Percentiles rank a stretch among this genome's conserved stretches.
phyloP scores from a whole-genome alignment of 1,284 basidiomycete genomes.

The Pseudozyma pruni region DNA sequence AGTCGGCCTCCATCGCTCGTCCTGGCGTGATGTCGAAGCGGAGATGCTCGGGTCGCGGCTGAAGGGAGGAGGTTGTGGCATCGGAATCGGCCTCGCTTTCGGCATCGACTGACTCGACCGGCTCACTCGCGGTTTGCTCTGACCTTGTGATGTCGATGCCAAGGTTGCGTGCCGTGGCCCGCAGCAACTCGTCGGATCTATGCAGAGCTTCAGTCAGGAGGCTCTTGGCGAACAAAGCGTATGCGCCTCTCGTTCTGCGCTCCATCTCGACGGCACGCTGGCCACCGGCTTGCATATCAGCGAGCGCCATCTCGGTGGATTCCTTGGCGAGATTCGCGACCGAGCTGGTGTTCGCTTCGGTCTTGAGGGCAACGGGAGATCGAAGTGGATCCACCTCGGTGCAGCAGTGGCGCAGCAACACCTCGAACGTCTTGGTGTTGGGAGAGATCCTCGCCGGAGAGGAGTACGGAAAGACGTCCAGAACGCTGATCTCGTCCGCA shows the following conservation, averaged over 20 bases:
- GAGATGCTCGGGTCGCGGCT: constrained; percentile 15
- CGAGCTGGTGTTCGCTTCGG: constrained; percentile 23
- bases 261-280: constrained; percentile 40
- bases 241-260: constrained; percentile 24
- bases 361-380: constrained; percentile 48
- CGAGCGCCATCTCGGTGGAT: constrained; percentile 31
- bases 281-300: constrained; percentile 45
- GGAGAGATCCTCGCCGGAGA: constrained; percentile 37
- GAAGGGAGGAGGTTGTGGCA: not conserved
- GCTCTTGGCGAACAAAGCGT: constrained; percentile 39
- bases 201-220: constrained; percentile 42
- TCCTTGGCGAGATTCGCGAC: constrained; percentile 28
- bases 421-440: constrained; percentile 58
- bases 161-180: constrained; percentile 28
- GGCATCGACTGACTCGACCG: not conserved
- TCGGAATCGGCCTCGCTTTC: not conserved
- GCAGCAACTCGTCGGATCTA: constrained; percentile 25
- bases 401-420: constrained; percentile 54
- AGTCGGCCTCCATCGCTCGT: constrained; percentile 37
- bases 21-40: constrained; percentile 10
- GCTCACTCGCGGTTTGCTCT: not conserved
- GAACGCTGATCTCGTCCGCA: constrained; percentile 9
- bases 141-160: constrained; percentile 13
- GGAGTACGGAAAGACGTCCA: constrained; percentile 29
- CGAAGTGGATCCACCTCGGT: constrained; percentile 51